phyloP scores from a whole-genome alignment of 2,329 filamentous ascomycete genomes.

The Thelonectria olida region DNA sequence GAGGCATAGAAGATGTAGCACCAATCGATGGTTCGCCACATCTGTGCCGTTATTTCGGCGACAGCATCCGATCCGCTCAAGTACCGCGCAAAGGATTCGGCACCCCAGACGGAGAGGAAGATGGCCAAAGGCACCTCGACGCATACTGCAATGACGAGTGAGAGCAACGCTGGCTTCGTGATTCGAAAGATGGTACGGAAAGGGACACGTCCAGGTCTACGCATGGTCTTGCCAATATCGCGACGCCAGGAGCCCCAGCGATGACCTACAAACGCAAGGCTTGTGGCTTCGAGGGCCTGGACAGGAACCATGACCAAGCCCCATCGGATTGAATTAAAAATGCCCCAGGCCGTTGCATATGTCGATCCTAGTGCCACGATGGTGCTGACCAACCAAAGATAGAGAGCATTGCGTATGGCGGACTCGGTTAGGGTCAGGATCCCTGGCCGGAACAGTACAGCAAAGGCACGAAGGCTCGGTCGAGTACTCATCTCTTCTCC shows the following conservation, averaged over 20 bases:
- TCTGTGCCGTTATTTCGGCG: constrained; percentile 64
- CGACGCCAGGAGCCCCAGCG: constrained; percentile 65
- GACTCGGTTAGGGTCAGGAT: constrained; percentile 70
- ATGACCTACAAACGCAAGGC: constrained; percentile 73
- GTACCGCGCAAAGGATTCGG: too few relatives aligned
- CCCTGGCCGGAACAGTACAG: constrained; percentile 65
- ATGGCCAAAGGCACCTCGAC: too few relatives aligned
- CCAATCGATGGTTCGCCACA: constrained; percentile 71
- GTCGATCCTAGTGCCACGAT: constrained; percentile 70
- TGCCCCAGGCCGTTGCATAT: constrained; percentile 77
- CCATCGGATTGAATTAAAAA: constrained; percentile 80
- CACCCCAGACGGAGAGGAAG: background rate
- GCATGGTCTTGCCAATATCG: background rate
- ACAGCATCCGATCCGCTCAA: background rate
- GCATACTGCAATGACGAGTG: background rate
- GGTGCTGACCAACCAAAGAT: constrained; percentile 74
- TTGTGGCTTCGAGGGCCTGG: constrained; percentile 71
- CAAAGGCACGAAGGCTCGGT: constrained; percentile 56
- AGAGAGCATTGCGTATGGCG: constrained; percentile 72
- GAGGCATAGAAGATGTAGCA: constrained; percentile 77
- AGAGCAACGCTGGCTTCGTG: background rate
- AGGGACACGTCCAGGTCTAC: background rate
- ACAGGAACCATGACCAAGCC: constrained; percentile 80
- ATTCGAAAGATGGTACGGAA: background rate
- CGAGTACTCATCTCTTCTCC: background rate